Evolutionary conservation across 2,329 filamentous ascomycete species (phyloP).

Genomic region (Chaetomium olivaceum): DNA sequence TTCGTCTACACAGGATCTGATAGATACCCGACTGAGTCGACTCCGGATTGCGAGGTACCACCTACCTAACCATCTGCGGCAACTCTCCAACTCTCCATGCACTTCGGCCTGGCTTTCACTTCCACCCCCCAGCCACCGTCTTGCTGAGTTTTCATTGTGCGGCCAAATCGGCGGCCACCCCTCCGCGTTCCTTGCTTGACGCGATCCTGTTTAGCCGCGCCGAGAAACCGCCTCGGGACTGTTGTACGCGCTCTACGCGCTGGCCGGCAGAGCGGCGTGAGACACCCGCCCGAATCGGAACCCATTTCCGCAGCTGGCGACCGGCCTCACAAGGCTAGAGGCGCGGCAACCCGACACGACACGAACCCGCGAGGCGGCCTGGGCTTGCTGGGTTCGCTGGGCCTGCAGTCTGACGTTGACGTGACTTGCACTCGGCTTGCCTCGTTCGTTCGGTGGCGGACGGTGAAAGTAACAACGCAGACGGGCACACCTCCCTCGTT

Average conservation of each 20-base stretch:
- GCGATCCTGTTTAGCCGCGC: constrained; percentile 33
- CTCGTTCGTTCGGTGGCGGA: neutral
- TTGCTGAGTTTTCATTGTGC: constrained; percentile 19
- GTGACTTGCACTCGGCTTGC: neutral
- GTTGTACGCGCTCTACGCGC: constrained; percentile 14
- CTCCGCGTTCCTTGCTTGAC: constrained; percentile 24
- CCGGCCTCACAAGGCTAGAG: neutral
- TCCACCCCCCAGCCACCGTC: constrained; percentile 27
- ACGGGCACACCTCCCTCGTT: constrained; percentile 14
- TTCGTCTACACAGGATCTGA: neutral
- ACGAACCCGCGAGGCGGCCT: neutral
- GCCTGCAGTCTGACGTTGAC: neutral
- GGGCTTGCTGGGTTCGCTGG: too few relatives aligned
- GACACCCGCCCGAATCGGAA: constrained; percentile 19
- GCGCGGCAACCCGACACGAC: neutral
- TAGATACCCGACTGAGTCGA: neutral
- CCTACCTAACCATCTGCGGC: too few relatives aligned
- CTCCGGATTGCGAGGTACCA: neutral
- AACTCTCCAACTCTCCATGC: neutral
- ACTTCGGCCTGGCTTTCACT: constrained; percentile 5
- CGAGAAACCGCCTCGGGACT: constrained; percentile 8
- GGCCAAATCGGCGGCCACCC: constrained; percentile 31
- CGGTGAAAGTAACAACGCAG: constrained; percentile 14
- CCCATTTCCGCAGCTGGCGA: constrained; percentile 9
- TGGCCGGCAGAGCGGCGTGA: constrained; percentile 24